These are phyloP conservation scores for Myxozyma mucilagina DNA, from an alignment of 805 yeast genomes.

Conservation along the genomic window DNA sequence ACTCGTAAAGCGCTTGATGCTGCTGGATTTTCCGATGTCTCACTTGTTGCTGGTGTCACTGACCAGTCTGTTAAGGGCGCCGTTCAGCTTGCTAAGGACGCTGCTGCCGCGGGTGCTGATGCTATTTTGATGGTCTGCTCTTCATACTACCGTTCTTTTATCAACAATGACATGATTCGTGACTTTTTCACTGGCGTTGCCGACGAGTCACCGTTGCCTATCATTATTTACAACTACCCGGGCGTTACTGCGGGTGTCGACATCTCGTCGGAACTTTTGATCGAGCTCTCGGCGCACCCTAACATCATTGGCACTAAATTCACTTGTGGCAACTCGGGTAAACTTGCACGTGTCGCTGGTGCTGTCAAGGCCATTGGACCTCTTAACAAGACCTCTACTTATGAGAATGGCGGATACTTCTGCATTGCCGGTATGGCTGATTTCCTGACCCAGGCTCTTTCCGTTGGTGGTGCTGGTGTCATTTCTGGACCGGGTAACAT, in stretches of 20 bases:
- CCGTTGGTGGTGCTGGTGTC: conserved; percentile 52
- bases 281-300: conserved; percentile 44
- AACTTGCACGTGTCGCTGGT: conserved; percentile 44
- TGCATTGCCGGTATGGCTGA: conserved; percentile 58
- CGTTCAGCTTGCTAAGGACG: conserved; percentile 38
- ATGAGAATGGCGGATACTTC: conserved; percentile 42
- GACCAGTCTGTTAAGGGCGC: conserved; percentile 50
- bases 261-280: conserved; percentile 45
- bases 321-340: conserved; percentile 46
- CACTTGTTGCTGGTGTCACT: conserved; percentile 53
- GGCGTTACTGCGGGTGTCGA: conserved; percentile 49
- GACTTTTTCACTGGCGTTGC: conserved; percentile 51
- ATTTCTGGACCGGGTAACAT: conserved; percentile 57
- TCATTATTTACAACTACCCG: conserved; percentile 51
- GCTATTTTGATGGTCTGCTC: conserved; percentile 45
- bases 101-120: conserved; percentile 39
- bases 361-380: conserved; percentile 41
- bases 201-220: conserved; percentile 47
- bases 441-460: conserved; percentile 49
- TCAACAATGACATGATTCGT: conserved; percentile 48
- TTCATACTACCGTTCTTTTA: conserved; percentile 50
- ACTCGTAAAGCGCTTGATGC: conserved; percentile 41
- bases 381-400: conserved; percentile 41
- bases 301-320: conserved; percentile 55
- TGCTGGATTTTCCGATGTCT: conserved; percentile 44